Base-by-base conservation (phyloP, 108 stramenopile genomes). In the Cylindrotheca fusiformis region DNA sequence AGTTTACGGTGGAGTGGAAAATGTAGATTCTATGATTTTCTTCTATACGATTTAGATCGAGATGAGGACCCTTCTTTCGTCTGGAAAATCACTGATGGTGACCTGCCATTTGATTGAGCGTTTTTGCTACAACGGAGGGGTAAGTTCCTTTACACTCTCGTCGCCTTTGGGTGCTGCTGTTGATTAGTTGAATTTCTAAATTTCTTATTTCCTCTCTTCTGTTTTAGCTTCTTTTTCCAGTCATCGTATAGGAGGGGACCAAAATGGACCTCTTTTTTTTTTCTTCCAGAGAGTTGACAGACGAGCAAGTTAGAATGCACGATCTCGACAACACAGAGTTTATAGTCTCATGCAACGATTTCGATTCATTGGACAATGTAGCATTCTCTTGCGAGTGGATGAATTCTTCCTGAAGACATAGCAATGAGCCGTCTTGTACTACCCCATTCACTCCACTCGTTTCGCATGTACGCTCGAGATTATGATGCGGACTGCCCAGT, bases 21-120 rank as follows among this genome's bases (percentile, higher is more conserved):
- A 83, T 50, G 81, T 83, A 4, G 81, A 87, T 79, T 80, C 77
- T 24, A 86, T 88, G 32, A 71, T 93, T 58, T 61, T 89, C 33
- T 84, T 93, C 25, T n/a, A n/a, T 85, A 89, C 46, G 91, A 93
- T 74, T 76, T 93, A 48, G 84, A 86, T 58, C 82, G 87, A 28
- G 73, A 67, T 21, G 88, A 93, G 60, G 80, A n/a, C n/a, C 86
- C 20, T 90, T 93, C 52, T 55, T 76, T 36, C 80, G 91, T 4
- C 55, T 93, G 27, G 86, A 87, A 58, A 72, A 77, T 59, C 84
- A 89, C 58, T 93, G 91, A 87, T 76, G 89, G 47, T n/a, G n/a
- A n/a, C n/a, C n/a, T n/a, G n/a, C n/a, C 87, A 84, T 36, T 65
- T 89, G 30, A 87, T 93, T 67, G 84, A 93, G 62, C 69, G 71